These are phyloP conservation scores for Eucommia ulmoides DNA, from an alignment of 257 asterid species.

Conservation along the genomic window DNA sequence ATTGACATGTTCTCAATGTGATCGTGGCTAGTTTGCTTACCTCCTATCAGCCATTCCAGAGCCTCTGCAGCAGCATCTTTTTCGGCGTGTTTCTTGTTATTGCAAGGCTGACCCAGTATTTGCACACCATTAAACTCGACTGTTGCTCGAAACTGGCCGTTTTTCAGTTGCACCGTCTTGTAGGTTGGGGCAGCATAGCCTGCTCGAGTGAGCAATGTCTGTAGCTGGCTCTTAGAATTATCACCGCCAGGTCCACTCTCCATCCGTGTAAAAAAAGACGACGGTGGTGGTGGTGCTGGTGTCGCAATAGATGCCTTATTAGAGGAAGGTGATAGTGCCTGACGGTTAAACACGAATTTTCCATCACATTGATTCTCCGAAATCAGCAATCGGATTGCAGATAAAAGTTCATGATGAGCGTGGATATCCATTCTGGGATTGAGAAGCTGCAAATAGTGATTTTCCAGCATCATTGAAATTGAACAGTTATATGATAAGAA, in stretches of 20 bases:
- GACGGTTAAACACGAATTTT: constrained; percentile 55
- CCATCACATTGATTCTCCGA: constrained; percentile 66
- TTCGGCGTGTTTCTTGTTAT: constrained; percentile 90
- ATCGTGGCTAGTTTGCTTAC: constrained; percentile 27
- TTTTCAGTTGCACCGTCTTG: constrained; percentile 49
- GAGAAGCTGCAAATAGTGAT: constrained; percentile 44
- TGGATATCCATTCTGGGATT: constrained; percentile 64
- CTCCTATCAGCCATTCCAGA: constrained; percentile 67
- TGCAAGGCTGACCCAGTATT: constrained; percentile 65
- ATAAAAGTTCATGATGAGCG: constrained; percentile 53
- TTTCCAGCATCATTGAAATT: neutral
- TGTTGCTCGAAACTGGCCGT: constrained; percentile 48
- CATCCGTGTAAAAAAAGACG: constrained; percentile 9
- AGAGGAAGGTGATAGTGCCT: constrained; percentile 22
- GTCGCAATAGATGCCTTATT: constrained; percentile 24
- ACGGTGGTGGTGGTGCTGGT: constrained; percentile 19
- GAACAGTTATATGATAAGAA: too few species aligned
- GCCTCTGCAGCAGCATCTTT: constrained; percentile 93
- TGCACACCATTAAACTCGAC: constrained; percentile 65
- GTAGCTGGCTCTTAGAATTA: constrained; percentile 84
- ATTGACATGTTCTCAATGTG: constrained; percentile 48
- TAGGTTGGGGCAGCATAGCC: constrained; percentile 64
- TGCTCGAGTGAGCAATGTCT: constrained; percentile 76
- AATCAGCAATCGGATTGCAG: constrained; percentile 67
- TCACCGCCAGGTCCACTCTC: constrained; percentile 92